phyloP scores from a whole-genome alignment of 2,329 filamentous ascomycete genomes.

The Alternaria longipes region DNA sequence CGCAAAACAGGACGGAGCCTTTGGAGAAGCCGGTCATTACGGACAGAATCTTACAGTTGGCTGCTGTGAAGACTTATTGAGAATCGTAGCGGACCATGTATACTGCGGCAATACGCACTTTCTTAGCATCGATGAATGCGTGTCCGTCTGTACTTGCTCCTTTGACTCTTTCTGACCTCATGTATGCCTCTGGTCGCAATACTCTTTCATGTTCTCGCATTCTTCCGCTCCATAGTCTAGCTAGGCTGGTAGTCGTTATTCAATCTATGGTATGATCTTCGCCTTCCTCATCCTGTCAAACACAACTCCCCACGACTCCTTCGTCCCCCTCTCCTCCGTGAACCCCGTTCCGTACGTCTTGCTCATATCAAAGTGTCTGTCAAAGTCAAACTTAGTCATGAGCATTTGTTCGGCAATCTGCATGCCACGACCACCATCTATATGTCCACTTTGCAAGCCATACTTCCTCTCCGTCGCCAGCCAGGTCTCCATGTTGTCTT shows the following conservation, averaged over 20 bases:
- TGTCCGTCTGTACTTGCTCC: no score
- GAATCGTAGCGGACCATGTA: neutral
- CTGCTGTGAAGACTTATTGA: slow-evolving; percentile 9
- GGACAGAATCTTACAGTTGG: slow-evolving; percentile 17
- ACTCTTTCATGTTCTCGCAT: no score
- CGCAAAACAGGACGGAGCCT: slow-evolving; percentile 27
- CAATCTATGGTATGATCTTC: slow-evolving; percentile 50
- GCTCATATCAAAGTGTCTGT: slow-evolving; percentile 57
- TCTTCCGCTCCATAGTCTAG: no score
- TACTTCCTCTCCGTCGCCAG: slow-evolving; percentile 31
- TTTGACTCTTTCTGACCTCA: no score
- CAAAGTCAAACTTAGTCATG: slow-evolving; percentile 56
- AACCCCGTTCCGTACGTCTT: slow-evolving; percentile 56
- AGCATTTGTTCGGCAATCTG: slow-evolving; percentile 56
- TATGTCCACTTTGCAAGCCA: slow-evolving; percentile 50
- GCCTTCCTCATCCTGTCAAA: slow-evolving; percentile 58
- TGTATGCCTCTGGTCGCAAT: no score
- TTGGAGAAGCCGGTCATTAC: slow-evolving; percentile 30
- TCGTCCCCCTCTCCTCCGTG: slow-evolving; percentile 53
- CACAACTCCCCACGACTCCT: slow-evolving; percentile 52
- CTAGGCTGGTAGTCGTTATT: neutral
- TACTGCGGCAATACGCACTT: no score
- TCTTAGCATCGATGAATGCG: no score
- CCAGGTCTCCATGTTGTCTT: slow-evolving; percentile 38
- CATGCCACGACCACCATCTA: slow-evolving; percentile 49